phyloP scores from a whole-genome alignment of 192 early-diverging fungal species.

The Rhizophagus sp. region DNA sequence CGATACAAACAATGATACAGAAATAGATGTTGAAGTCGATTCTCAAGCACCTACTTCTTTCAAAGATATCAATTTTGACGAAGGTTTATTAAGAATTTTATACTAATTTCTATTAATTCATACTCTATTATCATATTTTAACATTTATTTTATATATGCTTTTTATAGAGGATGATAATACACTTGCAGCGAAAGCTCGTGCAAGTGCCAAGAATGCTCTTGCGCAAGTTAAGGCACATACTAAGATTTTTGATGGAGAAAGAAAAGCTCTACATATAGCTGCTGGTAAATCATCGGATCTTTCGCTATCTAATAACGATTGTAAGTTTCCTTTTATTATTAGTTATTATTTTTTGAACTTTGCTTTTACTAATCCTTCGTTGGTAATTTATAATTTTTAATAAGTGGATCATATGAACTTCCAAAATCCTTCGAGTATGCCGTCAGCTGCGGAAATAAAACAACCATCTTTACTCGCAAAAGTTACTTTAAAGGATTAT shows the following conservation, averaged over 20 bases:
- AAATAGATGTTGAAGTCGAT: slow-evolving; percentile 24
- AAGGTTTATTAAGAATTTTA: slow-evolving; percentile 25
- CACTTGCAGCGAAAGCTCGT: slow-evolving; percentile 68
- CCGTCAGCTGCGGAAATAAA: slow-evolving; percentile 65
- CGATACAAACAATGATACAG: background rate
- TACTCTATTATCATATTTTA: background rate
- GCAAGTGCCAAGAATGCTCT: slow-evolving; percentile 77
- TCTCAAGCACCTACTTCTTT: slow-evolving; percentile 33
- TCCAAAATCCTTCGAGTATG: slow-evolving; percentile 81
- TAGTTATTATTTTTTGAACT: background rate
- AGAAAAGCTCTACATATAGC: slow-evolving; percentile 39
- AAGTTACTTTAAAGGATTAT: slow-evolving; percentile 79
- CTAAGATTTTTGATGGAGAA: slow-evolving; percentile 69
- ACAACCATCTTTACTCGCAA: slow-evolving; percentile 84
- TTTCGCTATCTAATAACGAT: slow-evolving; percentile 45
- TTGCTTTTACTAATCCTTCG: background rate
- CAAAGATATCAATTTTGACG: slow-evolving; percentile 77
- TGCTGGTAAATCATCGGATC: slow-evolving; percentile 35
- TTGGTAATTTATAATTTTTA: background rate
- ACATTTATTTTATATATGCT: background rate
- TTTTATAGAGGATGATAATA: slow-evolving; percentile 64
- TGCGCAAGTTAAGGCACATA: slow-evolving; percentile 64
- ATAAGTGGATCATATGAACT: slow-evolving; percentile 78
- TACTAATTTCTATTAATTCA: background rate
- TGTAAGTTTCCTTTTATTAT: slow-evolving; percentile 35